Percentiles rank a stretch among this genome's conserved stretches.
Conservation (phyloP, 2,329 filamentous ascomycete species). For the Pestalotiopsis sp. region DNA sequence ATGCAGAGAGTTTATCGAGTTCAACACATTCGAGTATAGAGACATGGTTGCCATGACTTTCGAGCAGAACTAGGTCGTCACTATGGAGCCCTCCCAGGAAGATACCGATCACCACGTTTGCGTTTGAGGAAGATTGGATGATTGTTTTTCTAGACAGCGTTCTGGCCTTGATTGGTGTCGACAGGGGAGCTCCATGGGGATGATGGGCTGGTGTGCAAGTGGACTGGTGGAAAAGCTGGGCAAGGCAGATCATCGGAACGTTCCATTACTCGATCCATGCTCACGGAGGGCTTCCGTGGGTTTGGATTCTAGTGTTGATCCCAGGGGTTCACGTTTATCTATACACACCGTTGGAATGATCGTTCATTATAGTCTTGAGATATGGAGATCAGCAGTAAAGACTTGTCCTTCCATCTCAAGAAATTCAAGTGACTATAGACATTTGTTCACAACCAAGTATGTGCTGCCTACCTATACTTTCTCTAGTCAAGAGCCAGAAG, state of each 20-base stretch:
- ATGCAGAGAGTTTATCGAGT: background rate
- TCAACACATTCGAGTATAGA: background rate
- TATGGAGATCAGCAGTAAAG: too few species aligned
- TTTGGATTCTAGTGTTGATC: background rate
- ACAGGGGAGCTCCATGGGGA: background rate
- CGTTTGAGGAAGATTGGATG: conserved; percentile 10
- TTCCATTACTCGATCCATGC: background rate
- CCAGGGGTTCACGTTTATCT: too few species aligned
- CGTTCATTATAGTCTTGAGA: too few species aligned
- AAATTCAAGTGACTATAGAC: too few species aligned
- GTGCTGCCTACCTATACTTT: too few species aligned
- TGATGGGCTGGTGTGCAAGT: background rate
- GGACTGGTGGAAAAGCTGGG: background rate
- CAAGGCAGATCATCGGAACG: background rate
- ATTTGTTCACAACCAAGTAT: too few species aligned
- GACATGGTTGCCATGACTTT: background rate
- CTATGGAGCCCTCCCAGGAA: background rate
- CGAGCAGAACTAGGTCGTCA: background rate
- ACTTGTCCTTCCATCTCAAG: too few species aligned
- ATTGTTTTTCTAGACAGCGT: background rate
- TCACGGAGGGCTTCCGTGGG: background rate
- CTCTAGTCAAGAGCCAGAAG: too few species aligned
- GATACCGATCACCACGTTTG: background rate
- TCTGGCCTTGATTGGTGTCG: background rate
- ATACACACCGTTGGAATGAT: too few species aligned